These are phyloP conservation scores for Ceratobasidium sp. DNA, from an alignment of 1,284 basidiomycete genomes.

Conservation along the genomic window DNA sequence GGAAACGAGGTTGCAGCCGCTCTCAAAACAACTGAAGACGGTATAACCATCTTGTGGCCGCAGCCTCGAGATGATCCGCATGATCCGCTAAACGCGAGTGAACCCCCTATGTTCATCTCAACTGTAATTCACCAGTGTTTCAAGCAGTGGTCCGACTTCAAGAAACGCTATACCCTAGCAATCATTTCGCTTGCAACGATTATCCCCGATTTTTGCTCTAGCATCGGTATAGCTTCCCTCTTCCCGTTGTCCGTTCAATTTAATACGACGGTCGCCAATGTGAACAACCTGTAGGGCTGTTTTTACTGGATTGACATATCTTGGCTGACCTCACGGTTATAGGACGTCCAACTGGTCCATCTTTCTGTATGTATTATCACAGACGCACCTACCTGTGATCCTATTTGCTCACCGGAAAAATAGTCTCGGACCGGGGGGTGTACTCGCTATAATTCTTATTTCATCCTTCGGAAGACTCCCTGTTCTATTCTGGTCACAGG, in stretches of 20 bases:
- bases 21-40: slow-evolving; percentile 17
- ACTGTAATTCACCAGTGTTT: neutral
- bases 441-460: slow-evolving; percentile 66
- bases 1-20: slow-evolving; percentile 13
- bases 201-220: slow-evolving; percentile 72
- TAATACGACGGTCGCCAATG: slow-evolving; percentile 63
- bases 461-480: slow-evolving; percentile 66
- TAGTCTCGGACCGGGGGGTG: slow-evolving; percentile 63
- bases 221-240: slow-evolving; percentile 67
- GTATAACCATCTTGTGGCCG: slow-evolving; percentile 20
- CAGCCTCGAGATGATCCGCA: slow-evolving; percentile 23
- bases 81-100: slow-evolving; percentile 21
- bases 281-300: slow-evolving; percentile 63
- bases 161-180: slow-evolving; percentile 63
- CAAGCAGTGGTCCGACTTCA: slow-evolving; percentile 56
- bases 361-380: slow-evolving; percentile 62
- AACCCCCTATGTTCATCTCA: neutral
- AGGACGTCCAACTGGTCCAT: slow-evolving; percentile 64
- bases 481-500: slow-evolving; percentile 68
- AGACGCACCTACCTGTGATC: neutral
- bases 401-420: slow-evolving; percentile 13
- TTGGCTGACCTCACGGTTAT: slow-evolving; percentile 14
- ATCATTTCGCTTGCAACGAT: slow-evolving; percentile 70
- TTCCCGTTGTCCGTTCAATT: slow-evolving; percentile 66
- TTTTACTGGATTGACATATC: neutral